Conservation (phyloP, 768 basidiomycete species). For the Naganishia randhawae region DNA sequence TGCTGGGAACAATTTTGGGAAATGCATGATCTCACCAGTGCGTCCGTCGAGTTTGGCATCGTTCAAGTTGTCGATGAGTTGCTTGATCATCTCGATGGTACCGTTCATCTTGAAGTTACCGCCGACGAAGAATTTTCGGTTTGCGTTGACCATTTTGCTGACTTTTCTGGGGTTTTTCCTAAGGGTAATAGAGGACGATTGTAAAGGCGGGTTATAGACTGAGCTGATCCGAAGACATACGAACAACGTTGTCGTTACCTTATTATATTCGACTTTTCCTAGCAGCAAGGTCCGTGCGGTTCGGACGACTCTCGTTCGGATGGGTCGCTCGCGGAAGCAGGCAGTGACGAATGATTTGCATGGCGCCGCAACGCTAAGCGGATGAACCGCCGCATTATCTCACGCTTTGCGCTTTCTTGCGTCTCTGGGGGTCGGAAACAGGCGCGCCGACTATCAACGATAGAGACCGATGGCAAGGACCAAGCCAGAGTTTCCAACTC, state of each 20-base stretch:
- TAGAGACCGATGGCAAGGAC: neutral
- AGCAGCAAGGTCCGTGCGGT: neutral
- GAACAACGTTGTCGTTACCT: neutral
- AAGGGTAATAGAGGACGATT: neutral
- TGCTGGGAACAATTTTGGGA: constrained; percentile 4
- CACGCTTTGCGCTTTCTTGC: too few species aligned
- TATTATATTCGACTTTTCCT: neutral
- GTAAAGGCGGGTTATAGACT: neutral
- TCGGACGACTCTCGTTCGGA: too few species aligned
- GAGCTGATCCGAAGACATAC: neutral
- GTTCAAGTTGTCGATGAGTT: constrained; percentile 70
- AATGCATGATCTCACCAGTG: constrained; percentile 63
- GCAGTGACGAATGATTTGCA: neutral
- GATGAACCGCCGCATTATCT: too few species aligned
- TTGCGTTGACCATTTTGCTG: constrained; percentile 29
- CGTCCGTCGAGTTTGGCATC: constrained; percentile 69
- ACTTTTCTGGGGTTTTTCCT: neutral
- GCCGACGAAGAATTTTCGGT: constrained; percentile 85
- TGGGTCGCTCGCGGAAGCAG: neutral
- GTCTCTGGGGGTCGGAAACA: too few species aligned
- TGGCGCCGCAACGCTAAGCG: too few species aligned
- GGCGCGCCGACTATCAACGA: constrained; percentile 2
- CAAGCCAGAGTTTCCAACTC: too few species aligned
- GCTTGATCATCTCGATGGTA: constrained; percentile 61
- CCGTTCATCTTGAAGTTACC: constrained; percentile 97